phyloP scores from a whole-genome alignment of 192 early-diverging fungal species.

The Coemansia sp. region DNA sequence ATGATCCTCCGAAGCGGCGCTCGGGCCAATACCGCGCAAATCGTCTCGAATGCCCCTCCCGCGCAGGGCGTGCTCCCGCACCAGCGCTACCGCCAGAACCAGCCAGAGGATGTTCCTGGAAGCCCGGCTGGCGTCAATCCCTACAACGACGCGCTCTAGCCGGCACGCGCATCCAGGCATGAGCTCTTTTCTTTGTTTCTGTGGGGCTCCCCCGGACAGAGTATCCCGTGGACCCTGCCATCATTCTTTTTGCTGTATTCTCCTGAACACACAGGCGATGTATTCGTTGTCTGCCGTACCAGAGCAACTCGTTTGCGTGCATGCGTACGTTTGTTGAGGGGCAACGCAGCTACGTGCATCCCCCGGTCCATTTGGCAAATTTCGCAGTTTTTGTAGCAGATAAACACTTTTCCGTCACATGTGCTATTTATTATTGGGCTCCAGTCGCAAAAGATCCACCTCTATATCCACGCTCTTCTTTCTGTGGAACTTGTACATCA shows the following conservation, averaged over 20 bases:
- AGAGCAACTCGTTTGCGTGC: neutral
- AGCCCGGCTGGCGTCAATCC: conserved; percentile 18
- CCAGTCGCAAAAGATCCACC: conserved; percentile 67
- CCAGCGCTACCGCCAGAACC: conserved; percentile 40
- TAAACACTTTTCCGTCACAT: neutral
- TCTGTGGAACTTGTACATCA: conserved; percentile 79
- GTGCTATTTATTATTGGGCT: neutral
- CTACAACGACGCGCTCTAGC: conserved; percentile 30
- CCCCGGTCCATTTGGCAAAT: too few relatives aligned
- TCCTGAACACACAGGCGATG: neutral
- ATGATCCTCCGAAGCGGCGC: conserved; percentile 47
- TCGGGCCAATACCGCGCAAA: conserved; percentile 14
- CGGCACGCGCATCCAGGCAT: neutral
- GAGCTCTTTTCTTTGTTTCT: neutral
- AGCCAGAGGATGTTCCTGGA: conserved; percentile 30
- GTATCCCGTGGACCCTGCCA: neutral
- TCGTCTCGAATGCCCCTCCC: conserved; percentile 13
- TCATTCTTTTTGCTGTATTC: conserved; percentile 1
- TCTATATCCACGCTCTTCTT: conserved; percentile 66
- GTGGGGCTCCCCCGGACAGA: neutral
- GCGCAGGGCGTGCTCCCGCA: conserved; percentile 13
- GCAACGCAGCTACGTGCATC: neutral
- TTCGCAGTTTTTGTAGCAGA: too few relatives aligned
- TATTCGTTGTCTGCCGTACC: neutral
- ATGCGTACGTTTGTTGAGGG: too few relatives aligned